These are phyloP conservation scores for Populus hybrid DNA, from an alignment of 441 rosid genomes.

Conservation along the genomic window DNA sequence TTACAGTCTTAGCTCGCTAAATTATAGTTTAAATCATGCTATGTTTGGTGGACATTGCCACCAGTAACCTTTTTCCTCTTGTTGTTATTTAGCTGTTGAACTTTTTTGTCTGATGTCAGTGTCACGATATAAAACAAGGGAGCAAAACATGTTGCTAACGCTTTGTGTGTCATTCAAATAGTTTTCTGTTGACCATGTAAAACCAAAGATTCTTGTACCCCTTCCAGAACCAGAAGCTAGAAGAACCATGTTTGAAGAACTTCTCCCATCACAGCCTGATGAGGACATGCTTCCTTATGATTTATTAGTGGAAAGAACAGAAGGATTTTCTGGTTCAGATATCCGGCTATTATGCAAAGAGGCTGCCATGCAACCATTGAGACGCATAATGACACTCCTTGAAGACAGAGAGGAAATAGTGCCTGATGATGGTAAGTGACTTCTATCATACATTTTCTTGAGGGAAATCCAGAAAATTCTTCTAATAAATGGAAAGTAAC, in stretches of 20 bases:
- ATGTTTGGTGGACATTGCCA: background rate
- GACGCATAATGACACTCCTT: constrained; percentile 65
- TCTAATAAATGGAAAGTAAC: background rate
- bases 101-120: background rate
- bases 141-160: constrained; percentile 4
- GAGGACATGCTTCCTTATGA: constrained; percentile 72
- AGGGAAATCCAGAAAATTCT: background rate
- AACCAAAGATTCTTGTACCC: constrained; percentile 75
- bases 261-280: constrained; percentile 50
- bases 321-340: constrained; percentile 91
- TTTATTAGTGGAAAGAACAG: constrained; percentile 63
- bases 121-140: background rate
- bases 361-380: constrained; percentile 94
- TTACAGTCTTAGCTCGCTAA: too few relatives aligned
- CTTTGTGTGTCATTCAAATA: constrained; percentile 1
- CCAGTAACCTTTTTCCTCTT: background rate
- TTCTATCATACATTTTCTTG: background rate
- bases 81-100: background rate
- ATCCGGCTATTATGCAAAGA: constrained; percentile 86
- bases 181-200: constrained; percentile 31
- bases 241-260: constrained; percentile 78
- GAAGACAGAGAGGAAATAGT: constrained; percentile 55
- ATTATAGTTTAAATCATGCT: too few relatives aligned
- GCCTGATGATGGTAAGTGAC: constrained; percentile 71
- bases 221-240: constrained; percentile 84